These are phyloP conservation scores for Coemansia sp. DNA, from an alignment of 192 early-diverging fungal species.

Conservation along the genomic window DNA sequence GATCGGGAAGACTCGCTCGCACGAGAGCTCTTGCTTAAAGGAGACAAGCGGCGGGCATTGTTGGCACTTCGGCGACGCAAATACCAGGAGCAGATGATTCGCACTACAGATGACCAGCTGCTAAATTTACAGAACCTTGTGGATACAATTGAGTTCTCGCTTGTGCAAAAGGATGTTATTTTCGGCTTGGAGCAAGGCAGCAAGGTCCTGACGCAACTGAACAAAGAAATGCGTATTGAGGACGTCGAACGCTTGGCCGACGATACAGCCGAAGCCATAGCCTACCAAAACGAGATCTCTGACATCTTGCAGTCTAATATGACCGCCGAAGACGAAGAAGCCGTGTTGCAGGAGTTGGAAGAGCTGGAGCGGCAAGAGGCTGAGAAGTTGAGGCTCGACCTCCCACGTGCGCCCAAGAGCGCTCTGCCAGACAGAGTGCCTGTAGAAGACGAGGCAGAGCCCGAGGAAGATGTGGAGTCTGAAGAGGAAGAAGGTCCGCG, in stretches of 20 bases:
- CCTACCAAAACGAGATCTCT: slow-evolving; percentile 80
- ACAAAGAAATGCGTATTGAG: slow-evolving; percentile 83
- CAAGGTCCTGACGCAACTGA: slow-evolving; percentile 70
- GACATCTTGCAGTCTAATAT: slow-evolving; percentile 74
- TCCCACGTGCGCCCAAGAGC: slow-evolving; percentile 34
- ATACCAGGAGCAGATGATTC: slow-evolving; percentile 86
- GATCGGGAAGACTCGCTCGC: slow-evolving; percentile 80
- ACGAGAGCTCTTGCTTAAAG: slow-evolving; percentile 66
- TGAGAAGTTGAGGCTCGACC: slow-evolving; percentile 17
- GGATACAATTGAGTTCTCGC: slow-evolving; percentile 83
- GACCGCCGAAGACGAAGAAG: slow-evolving; percentile 82
- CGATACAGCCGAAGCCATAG: slow-evolving; percentile 93
- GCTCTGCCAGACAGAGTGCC: slow-evolving; percentile 10
- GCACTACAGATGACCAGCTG: slow-evolving; percentile 84
- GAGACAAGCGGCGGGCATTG: slow-evolving; percentile 79
- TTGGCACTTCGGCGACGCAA: slow-evolving; percentile 94
- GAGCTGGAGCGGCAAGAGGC: slow-evolving; percentile 54
- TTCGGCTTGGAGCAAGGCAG: slow-evolving; percentile 83
- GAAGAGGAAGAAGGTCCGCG: slow-evolving; percentile 12
- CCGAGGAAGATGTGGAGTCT: not conserved
- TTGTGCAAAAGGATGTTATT: slow-evolving; percentile 89
- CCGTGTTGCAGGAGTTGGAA: slow-evolving; percentile 78
- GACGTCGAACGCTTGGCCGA: slow-evolving; percentile 92
- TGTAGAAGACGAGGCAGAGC: not conserved
- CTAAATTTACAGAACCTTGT: slow-evolving; percentile 87